Conservation (phyloP, 768 basidiomycete genomes). For the Russula olivacea region DNA sequence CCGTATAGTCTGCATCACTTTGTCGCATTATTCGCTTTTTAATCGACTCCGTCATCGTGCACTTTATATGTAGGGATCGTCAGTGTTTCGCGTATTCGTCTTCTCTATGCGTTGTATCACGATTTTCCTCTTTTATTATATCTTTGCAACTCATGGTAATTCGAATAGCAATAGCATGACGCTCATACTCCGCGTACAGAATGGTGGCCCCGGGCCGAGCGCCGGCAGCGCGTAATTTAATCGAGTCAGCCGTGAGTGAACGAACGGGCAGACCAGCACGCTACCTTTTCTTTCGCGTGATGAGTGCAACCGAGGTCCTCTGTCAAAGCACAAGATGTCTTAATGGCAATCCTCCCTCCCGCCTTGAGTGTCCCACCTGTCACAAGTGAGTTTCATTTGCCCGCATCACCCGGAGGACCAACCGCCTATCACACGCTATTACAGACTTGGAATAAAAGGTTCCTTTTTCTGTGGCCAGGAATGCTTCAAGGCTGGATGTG, state of each 20-base stretch:
- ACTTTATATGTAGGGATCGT: conserved; percentile 19
- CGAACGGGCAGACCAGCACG: background rate
- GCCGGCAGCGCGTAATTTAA: background rate
- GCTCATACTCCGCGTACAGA: no score
- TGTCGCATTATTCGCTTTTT: conserved; percentile 21
- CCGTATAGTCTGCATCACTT: conserved; percentile 21
- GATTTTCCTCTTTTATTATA: conserved; percentile 3
- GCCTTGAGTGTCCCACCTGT: conserved; percentile 90
- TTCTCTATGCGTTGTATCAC: conserved; percentile 18
- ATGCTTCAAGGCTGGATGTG: conserved; percentile 94
- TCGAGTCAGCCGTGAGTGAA: no score
- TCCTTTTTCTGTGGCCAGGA: conserved; percentile 93
- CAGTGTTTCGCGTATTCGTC: conserved; percentile 6
- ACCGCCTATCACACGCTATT: conserved; percentile 14
- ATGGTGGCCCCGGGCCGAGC: conserved; percentile 6
- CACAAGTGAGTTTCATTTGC: conserved; percentile 57
- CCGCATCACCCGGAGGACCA: background rate
- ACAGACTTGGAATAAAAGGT: conserved; percentile 71
- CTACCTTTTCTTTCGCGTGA: conserved; percentile 20
- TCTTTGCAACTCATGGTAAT: conserved; percentile 15
- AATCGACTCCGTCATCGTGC: conserved; percentile 12
- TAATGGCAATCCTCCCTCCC: conserved; percentile 79
- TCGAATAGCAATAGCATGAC: conserved; percentile 4
- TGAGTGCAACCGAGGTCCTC: conserved; percentile 38
- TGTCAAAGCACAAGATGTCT: conserved; percentile 70